Base-by-base conservation (phyloP, 1,284 basidiomycete genomes). In the Meripilus lineatus region DNA sequence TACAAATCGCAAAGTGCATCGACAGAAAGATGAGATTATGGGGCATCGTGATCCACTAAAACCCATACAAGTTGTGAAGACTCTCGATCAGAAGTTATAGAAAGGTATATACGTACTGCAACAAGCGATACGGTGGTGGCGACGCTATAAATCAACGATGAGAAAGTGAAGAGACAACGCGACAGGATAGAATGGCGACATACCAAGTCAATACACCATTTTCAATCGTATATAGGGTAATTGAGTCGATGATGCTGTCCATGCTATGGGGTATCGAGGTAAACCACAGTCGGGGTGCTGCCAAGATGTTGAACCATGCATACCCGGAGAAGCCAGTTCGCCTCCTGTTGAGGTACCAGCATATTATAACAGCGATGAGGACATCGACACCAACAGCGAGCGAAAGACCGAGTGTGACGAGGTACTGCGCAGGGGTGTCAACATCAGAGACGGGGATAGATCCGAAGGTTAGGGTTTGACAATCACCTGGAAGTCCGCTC, bases 191-290 rank as follows among this genome's bases (percentile, higher is more conserved):
- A 49, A 52, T 20, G 6, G 14, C 8, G 15, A 36, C 52, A 8
- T 43, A 76, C 76, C 71, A 71, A 20, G 74, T 77, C 43, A 79
- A 54, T 26, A 68, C 56, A 32, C 77, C 77, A 15, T 69, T 75
- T 54, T 79, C 73, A 34, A 79, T 65, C 1, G 75, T 71, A 50
- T 78, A 79, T 11, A 77, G 52, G n/a, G 72, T 71, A 37, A 79
- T 63, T 2, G 66, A 56, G 48, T 76, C 66, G 42, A 79, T 69
- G 42, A 79, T 53, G 4, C 65, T 62, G 51, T 75, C 69, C 49
- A 76, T 55, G 45, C 75, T 77, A 30, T 11, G 20, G 22, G 21
- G 13, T 1, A 38, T 17, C 1, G 18, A 10, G n/a, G n/a, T n/a
- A n/a, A n/a, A n/a, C 17, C 15, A 4, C 14, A 2, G 7, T 5